These are phyloP conservation scores for Laguncularia racemosa DNA, from an alignment of 345 rosid genomes.

Conservation along the genomic window DNA sequence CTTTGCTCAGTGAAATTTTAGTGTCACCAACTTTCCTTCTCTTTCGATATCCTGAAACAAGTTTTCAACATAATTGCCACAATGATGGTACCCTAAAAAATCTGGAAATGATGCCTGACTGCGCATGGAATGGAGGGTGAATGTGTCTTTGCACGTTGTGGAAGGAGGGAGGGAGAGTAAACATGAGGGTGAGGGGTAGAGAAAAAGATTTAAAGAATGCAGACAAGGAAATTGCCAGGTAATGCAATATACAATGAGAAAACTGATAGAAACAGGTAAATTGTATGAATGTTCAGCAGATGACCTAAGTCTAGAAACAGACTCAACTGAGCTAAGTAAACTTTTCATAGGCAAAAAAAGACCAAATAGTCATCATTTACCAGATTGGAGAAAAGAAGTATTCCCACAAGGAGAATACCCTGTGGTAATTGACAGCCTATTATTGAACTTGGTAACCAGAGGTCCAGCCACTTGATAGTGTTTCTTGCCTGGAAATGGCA, in stretches of 20 bases:
- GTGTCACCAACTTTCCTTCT: slow-evolving; percentile 20
- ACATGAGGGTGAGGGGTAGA: too few relatives aligned
- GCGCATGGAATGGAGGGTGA: too few relatives aligned
- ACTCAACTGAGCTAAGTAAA: too few relatives aligned
- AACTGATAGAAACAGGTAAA: too few relatives aligned
- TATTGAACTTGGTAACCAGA: slow-evolving; percentile 21
- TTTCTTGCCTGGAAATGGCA: slow-evolving; percentile 39
- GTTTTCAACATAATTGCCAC: neutral
- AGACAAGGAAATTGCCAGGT: too few relatives aligned
- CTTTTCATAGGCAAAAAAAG: too few relatives aligned
- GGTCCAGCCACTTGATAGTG: slow-evolving; percentile 69
- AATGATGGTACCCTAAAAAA: neutral
- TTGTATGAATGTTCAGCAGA: too few relatives aligned
- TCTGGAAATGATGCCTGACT: neutral
- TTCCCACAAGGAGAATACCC: slow-evolving; percentile 4
- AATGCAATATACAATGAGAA: too few relatives aligned
- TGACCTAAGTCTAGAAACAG: too few relatives aligned
- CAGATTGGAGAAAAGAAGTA: slow-evolving; percentile 12
- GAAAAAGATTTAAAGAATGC: too few relatives aligned
- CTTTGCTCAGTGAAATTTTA: slow-evolving; percentile 11
- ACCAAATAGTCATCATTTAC: slow-evolving; percentile 1
- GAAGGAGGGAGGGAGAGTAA: too few relatives aligned
- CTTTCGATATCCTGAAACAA: slow-evolving; percentile 24
- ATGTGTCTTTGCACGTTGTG: too few relatives aligned
- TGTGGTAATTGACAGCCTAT: slow-evolving; percentile 13